These are phyloP conservation scores for Dictyostelium intermedium DNA, from an alignment of 78 protist genomes.

Conservation along the genomic window DNA sequence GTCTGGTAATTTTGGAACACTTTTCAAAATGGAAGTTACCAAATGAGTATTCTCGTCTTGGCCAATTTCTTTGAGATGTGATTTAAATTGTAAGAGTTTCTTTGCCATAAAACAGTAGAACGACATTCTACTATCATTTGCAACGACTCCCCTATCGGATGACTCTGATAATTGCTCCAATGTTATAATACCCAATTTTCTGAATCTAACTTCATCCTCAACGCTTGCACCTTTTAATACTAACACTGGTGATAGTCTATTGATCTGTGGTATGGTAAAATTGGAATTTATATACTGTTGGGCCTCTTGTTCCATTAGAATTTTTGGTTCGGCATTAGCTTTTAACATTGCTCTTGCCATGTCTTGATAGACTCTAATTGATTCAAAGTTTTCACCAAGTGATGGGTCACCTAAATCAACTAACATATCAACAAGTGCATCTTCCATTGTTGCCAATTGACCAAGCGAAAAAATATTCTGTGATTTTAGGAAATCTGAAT, in stretches of 20 bases:
- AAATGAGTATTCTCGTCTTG: neutral
- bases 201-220: conserved; percentile 11
- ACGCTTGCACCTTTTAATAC: neutral
- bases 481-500: neutral
- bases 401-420: neutral
- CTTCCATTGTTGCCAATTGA: neutral
- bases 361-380: neutral
- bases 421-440: neutral
- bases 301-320: neutral
- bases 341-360: neutral
- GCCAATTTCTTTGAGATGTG: neutral
- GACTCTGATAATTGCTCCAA: neutral
- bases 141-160: neutral
- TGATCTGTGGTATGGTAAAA: neutral
- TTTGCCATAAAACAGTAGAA: conserved; percentile 4
- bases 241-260: neutral
- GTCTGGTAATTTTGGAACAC: neutral
- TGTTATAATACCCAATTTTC: neutral
- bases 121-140: neutral
- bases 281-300: neutral
- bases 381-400: conserved; percentile 4
- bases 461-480: neutral
- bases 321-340: neutral
- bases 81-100: neutral
- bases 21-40: neutral